These are phyloP conservation scores for Paraglomus occultum DNA, from an alignment of 192 early-diverging fungal species.

Conservation along the genomic window DNA sequence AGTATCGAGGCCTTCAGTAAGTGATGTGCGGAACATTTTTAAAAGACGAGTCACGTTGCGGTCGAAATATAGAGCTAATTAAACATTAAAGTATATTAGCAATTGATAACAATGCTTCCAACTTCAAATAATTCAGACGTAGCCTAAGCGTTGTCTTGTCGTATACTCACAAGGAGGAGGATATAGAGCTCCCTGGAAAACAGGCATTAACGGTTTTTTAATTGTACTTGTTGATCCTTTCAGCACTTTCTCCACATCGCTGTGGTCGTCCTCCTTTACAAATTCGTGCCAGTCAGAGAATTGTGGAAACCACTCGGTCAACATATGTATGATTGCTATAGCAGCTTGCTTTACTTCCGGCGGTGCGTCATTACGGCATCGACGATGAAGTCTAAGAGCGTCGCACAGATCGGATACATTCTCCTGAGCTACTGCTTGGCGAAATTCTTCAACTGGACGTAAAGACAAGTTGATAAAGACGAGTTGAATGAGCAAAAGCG, in stretches of 20 bases:
- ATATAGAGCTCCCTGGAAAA: slow-evolving; percentile 43
- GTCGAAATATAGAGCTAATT: slow-evolving; percentile 85
- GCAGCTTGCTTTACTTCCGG: slow-evolving; percentile 72
- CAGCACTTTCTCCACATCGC: slow-evolving; percentile 69
- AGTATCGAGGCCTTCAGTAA: slow-evolving; percentile 65
- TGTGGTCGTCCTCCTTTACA: slow-evolving; percentile 77
- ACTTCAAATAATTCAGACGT: too few relatives aligned
- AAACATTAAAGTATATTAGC: neutral
- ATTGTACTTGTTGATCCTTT: slow-evolving; percentile 54
- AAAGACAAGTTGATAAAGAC: slow-evolving; percentile 4
- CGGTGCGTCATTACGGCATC: slow-evolving; percentile 64
- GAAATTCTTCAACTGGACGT: slow-evolving; percentile 78
- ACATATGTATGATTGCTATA: slow-evolving; percentile 75
- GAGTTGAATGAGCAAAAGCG: neutral
- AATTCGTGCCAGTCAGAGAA: slow-evolving; percentile 91
- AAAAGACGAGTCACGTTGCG: slow-evolving; percentile 79
- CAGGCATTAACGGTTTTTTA: slow-evolving; percentile 49
- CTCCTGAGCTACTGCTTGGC: slow-evolving; percentile 72
- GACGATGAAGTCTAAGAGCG: slow-evolving; percentile 71
- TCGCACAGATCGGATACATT: slow-evolving; percentile 79
- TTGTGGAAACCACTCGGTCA: slow-evolving; percentile 72
- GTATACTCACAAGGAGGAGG: slow-evolving; percentile 57
- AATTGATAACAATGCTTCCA: neutral
- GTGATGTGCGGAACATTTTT: slow-evolving; percentile 77
- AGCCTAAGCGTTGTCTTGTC: too few relatives aligned